A percentile compares a stretch with the other conserved stretches of the same genome.
These are phyloP conservation scores for Rhodamnia rubescens DNA, from an alignment of 345 rosid genomes.

Conservation along the genomic window DNA sequence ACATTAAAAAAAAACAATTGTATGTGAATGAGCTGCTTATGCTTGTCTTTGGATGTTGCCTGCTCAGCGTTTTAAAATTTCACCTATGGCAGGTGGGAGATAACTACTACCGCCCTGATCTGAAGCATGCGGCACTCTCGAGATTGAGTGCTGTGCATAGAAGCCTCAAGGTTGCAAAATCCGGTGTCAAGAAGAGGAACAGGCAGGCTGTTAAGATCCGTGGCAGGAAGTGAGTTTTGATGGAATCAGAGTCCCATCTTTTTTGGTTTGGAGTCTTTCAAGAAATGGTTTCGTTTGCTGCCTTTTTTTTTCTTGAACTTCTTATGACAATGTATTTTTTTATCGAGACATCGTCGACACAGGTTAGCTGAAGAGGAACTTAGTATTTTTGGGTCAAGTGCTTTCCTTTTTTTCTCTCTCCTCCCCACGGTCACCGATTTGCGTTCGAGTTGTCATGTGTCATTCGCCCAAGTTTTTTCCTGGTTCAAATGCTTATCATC, in stretches of 20 bases:
- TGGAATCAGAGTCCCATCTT: too few species aligned
- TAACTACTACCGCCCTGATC: slow-evolving; percentile 85
- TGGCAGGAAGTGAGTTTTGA: slow-evolving; percentile 16
- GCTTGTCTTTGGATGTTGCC: background rate
- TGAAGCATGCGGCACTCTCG: slow-evolving; percentile 83
- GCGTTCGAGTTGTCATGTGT: too few species aligned
- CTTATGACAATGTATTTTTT: background rate
- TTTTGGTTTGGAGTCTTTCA: background rate
- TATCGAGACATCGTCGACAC: background rate
- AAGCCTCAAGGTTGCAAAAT: slow-evolving; percentile 74
- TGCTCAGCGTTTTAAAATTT: background rate
- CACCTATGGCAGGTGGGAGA: slow-evolving; percentile 43
- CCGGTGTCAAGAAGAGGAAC: slow-evolving; percentile 89
- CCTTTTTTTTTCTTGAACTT: background rate
- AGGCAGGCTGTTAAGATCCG: slow-evolving; percentile 43
- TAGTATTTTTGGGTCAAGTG: background rate
- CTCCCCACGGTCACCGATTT: background rate
- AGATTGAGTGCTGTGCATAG: slow-evolving; percentile 71
- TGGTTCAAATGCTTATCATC: background rate
- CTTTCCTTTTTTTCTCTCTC: background rate
- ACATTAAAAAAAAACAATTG: background rate
- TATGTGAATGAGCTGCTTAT: background rate
- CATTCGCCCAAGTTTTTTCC: background rate
- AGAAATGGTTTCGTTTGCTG: background rate
- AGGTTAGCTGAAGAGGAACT: background rate